These are phyloP conservation scores for Podospora conica DNA, from an alignment of 495 filamentous ascomycete species.

Conservation along the genomic window DNA sequence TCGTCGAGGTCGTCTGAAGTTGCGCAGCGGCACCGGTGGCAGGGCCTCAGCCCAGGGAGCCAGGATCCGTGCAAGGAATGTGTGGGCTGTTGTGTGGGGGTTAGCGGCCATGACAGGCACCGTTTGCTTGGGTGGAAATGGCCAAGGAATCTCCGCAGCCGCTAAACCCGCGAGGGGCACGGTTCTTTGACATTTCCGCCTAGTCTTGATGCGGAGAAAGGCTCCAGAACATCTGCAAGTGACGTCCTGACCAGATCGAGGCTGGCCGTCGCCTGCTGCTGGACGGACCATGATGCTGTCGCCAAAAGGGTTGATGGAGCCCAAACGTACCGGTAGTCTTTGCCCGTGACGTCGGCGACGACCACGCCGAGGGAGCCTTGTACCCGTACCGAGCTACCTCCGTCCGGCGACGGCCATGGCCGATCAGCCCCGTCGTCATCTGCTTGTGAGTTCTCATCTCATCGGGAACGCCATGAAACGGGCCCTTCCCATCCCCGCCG, in stretches of 20 bases:
- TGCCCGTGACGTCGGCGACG: neutral
- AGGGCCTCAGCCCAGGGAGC: conserved; percentile 18
- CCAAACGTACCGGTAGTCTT: neutral
- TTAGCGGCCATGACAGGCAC: conserved; percentile 23
- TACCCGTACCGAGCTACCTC: neutral
- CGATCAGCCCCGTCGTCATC: neutral
- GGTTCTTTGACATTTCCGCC: conserved; percentile 8
- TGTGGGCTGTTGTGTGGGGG: conserved; percentile 34
- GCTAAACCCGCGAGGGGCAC: conserved; percentile 15
- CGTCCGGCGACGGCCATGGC: neutral
- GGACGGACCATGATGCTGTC: neutral
- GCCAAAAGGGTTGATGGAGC: neutral
- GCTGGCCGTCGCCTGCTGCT: neutral
- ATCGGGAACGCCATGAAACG: neutral
- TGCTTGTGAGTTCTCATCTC: neutral
- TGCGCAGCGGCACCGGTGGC: conserved; percentile 11
- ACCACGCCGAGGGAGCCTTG: neutral
- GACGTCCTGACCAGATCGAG: conserved; percentile 15
- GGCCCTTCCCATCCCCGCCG: neutral
- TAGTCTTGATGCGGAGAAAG: conserved; percentile 19
- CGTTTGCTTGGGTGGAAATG: conserved; percentile 11
- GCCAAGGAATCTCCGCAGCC: conserved; percentile 11
- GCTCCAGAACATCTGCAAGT: conserved; percentile 15
- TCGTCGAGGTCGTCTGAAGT: conserved; percentile 1
- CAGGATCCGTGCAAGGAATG: conserved; percentile 21